phyloP scores from a whole-genome alignment of 1,284 basidiomycete genomes.

The Mycena sp. region DNA sequence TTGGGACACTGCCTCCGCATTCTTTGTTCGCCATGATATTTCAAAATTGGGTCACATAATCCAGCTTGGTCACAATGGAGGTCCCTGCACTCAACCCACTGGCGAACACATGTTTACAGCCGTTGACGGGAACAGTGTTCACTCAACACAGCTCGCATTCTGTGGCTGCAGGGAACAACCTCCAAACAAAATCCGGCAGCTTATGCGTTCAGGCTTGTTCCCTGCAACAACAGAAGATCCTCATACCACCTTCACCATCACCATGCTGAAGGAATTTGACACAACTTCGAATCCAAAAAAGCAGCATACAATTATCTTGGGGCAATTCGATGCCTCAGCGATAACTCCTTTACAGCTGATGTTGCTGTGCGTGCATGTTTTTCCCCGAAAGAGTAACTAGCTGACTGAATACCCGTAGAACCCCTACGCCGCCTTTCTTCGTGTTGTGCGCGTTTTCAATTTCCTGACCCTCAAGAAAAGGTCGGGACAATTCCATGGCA shows the following conservation, averaged over 20 bases:
- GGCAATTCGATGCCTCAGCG: conserved; percentile 19
- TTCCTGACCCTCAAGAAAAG: conserved; percentile 16
- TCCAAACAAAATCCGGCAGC: conserved; percentile 26
- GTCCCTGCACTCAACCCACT: not conserved
- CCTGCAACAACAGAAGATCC: conserved; percentile 36
- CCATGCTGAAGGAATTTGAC: conserved; percentile 35
- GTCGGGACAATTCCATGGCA: conserved; percentile 28
- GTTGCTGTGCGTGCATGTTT: not conserved
- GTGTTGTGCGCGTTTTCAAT: conserved; percentile 22
- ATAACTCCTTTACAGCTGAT: conserved; percentile 1
- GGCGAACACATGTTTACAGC: conserved; percentile 18
- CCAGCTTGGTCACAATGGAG: conserved; percentile 32
- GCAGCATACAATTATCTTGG: conserved; percentile 32
- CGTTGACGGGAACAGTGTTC: conserved; percentile 33
- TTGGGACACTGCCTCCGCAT: not conserved
- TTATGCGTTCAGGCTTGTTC: conserved; percentile 35
- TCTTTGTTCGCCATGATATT: conserved; percentile 21
- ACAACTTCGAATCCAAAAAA: conserved; percentile 33
- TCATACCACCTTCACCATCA: conserved; percentile 37
- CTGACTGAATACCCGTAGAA: conserved; percentile 20
- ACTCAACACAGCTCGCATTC: conserved; percentile 23
- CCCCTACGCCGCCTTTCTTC: conserved; percentile 28
- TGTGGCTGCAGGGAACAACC: conserved; percentile 30
- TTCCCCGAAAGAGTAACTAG: not conserved
- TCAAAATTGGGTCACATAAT: conserved; percentile 21